phyloP scores from a whole-genome alignment of 331 rosid genomes.

The Ulmus americana region DNA sequence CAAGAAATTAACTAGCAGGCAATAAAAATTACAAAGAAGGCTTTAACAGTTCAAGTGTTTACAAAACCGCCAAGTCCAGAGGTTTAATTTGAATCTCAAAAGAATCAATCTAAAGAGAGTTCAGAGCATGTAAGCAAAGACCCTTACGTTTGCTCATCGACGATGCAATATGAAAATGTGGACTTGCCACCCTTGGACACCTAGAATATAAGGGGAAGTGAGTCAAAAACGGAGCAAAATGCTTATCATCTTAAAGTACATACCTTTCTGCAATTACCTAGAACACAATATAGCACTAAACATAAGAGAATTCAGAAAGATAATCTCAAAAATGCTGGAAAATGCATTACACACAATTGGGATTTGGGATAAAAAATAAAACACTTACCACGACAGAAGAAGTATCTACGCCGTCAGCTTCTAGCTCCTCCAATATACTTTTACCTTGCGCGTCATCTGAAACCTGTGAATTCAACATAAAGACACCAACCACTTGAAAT shows the following conservation, averaged over 20 bases:
- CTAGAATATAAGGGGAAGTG: conserved; percentile 39
- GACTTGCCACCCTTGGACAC: conserved; percentile 72
- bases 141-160: conserved; percentile 42
- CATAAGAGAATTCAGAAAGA: too few relatives aligned
- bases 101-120: conserved; percentile 1
- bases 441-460: conserved; percentile 75
- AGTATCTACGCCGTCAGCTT: conserved; percentile 74
- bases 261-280: too few relatives aligned
- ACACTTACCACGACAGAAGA: conserved; percentile 50
- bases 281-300: too few relatives aligned
- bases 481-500: neutral
- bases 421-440: conserved; percentile 57
- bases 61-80: too few relatives aligned
- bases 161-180: conserved; percentile 72
- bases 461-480: conserved; percentile 32
- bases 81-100: too few relatives aligned
- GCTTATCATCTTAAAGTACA: neutral
- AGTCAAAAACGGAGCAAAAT: conserved; percentile 11
- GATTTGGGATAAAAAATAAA: too few relatives aligned
- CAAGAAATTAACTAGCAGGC: conserved; percentile 5
- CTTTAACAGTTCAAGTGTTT: too few relatives aligned
- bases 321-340: too few relatives aligned
- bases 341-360: too few relatives aligned
- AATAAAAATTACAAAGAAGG: neutral
- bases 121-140: neutral